Conservation (phyloP, 148 eudicot genomes). For the Drosera capensis region DNA sequence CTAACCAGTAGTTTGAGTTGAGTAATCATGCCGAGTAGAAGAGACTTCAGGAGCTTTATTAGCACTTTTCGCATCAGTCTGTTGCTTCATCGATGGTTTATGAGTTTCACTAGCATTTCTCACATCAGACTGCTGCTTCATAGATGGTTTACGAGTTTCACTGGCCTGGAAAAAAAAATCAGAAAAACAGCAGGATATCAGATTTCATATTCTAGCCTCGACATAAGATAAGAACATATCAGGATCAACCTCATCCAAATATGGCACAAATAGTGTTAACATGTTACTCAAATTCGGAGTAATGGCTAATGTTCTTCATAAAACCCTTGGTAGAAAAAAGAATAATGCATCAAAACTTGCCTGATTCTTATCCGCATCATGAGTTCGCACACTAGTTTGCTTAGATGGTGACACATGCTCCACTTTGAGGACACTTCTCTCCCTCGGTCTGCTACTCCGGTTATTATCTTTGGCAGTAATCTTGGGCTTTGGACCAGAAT, state of each 20-base stretch:
- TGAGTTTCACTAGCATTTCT: too few species aligned
- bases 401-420: slow-evolving; percentile 19
- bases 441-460: slow-evolving; percentile 33
- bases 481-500: slow-evolving; percentile 17
- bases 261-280: too few species aligned
- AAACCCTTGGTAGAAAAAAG: too few species aligned
- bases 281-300: too few species aligned
- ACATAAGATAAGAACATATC: too few species aligned
- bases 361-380: slow-evolving; percentile 8
- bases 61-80: slow-evolving; percentile 9
- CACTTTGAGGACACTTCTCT: slow-evolving; percentile 5
- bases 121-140: too few species aligned
- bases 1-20: slow-evolving; percentile 30
- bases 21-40: slow-evolving; percentile 8
- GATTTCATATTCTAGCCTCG: too few species aligned
- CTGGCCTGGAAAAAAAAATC: too few species aligned
- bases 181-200: too few species aligned
- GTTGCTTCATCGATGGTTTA: slow-evolving; percentile 12
- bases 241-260: slow-evolving; percentile 28
- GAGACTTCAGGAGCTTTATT: slow-evolving; percentile 8
- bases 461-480: slow-evolving; percentile 13
- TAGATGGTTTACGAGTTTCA: too few species aligned
- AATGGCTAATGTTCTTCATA: too few species aligned
- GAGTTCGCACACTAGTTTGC: slow-evolving; percentile 9
- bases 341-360: slow-evolving; percentile 15